A percentile compares a stretch with the other conserved stretches of the same genome.
Evolutionary conservation across 108 stramenopile species (phyloP).

Genomic region (Phaeodactylum tricornutum): DNA sequence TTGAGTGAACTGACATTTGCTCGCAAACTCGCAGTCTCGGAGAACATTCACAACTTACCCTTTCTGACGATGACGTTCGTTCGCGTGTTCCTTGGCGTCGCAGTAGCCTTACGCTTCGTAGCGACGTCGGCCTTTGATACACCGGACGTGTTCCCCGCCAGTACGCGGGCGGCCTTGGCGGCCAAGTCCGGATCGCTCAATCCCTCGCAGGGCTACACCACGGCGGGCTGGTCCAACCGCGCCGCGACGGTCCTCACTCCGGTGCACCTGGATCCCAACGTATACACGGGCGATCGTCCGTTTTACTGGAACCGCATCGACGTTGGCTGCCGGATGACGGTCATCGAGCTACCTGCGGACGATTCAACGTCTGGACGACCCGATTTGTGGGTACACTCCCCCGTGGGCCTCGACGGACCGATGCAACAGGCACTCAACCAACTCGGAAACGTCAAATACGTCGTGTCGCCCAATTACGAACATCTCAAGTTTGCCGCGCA

Average conservation of each 20-base stretch:
- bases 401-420: constrained; percentile 42
- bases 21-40: too few species aligned
- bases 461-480: constrained; percentile 80
- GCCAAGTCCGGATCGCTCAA: constrained; percentile 9
- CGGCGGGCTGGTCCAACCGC: constrained; percentile 38
- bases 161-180: constrained; percentile 1
- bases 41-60: too few species aligned
- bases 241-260: constrained; percentile 60
- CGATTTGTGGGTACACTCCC: constrained; percentile 68
- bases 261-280: constrained; percentile 23
- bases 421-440: constrained; percentile 34
- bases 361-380: constrained; percentile 11
- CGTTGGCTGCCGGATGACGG: constrained; percentile 74
- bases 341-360: constrained; percentile 31
- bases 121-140: neutral
- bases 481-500: constrained; percentile 67
- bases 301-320: constrained; percentile 83
- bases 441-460: constrained; percentile 57
- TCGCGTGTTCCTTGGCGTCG: neutral
- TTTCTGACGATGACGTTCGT: too few species aligned
- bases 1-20: too few species aligned
- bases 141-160: neutral
- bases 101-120: neutral
- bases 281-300: constrained; percentile 71
- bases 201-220: constrained; percentile 18